A percentile compares a stretch with the other conserved stretches of the same genome.
Conservation (phyloP, 1,284 basidiomycete genomes). For the Ceratobasidium theobromae region DNA sequence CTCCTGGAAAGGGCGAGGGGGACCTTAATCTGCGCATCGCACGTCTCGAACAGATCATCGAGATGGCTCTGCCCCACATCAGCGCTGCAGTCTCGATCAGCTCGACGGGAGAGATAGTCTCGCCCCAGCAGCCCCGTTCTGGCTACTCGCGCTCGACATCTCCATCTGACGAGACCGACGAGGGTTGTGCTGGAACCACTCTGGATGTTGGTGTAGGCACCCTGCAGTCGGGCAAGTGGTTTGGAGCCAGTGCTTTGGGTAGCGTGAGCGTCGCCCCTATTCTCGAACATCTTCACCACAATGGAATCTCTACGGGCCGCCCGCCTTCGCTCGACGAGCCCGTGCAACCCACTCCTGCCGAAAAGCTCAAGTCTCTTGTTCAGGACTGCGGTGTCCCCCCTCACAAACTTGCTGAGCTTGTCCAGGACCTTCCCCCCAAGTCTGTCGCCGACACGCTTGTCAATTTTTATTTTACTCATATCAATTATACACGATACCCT, state of each 20-base stretch:
- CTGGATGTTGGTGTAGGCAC: constrained; percentile 73
- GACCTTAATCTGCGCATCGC: constrained; percentile 70
- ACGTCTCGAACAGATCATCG: constrained; percentile 75
- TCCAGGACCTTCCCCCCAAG: constrained; percentile 81
- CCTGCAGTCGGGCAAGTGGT: constrained; percentile 81
- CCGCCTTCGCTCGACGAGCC: constrained; percentile 35
- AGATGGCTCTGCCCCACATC: constrained; percentile 72
- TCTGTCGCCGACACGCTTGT: constrained; percentile 71
- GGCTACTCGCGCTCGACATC: constrained; percentile 32
- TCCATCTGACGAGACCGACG: constrained; percentile 40
- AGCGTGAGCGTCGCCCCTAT: constrained; percentile 74
- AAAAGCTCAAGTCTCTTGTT: constrained; percentile 77
- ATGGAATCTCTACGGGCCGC: constrained; percentile 18
- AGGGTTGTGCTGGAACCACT: constrained; percentile 71
- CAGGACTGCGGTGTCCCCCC: constrained; percentile 88
- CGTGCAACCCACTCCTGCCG: constrained; percentile 55
- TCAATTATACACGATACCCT: constrained; percentile 94
- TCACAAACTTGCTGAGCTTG: constrained; percentile 84
- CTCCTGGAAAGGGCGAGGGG: constrained; percentile 72
- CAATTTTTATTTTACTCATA: constrained; percentile 70
- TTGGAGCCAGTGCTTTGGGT: constrained; percentile 74
- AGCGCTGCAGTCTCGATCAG: constrained; percentile 31
- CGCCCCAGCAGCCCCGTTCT: constrained; percentile 11
- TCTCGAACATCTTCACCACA: constrained; percentile 57
- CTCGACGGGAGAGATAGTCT: constrained; percentile 38